A percentile compares a stretch with the other conserved stretches of the same genome.
Conservation (phyloP, 208 protist species). For the Crithidia fasciculata region DNA sequence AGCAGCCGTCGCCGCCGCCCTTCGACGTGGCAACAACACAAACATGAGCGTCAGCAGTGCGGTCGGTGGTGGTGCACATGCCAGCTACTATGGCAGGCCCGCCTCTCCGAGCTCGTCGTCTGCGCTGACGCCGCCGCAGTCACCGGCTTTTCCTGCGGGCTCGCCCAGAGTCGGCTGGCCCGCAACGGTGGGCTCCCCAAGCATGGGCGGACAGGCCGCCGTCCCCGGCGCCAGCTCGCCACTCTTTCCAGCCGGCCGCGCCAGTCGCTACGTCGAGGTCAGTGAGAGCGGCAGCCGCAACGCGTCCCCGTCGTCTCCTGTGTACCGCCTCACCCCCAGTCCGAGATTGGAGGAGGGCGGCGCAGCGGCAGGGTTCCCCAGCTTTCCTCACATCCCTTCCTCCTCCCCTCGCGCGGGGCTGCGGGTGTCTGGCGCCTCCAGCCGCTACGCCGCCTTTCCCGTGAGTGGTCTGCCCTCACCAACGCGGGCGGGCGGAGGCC, state of each 20-base stretch:
- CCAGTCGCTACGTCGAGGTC: background rate
- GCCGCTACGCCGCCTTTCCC: background rate
- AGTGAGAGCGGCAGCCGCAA: background rate
- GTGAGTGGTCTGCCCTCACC: slow-evolving; percentile 1
- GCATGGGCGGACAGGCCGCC: background rate
- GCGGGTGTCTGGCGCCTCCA: background rate
- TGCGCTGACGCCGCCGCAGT: slow-evolving; percentile 22
- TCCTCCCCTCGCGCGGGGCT: background rate
- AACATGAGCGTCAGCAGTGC: background rate
- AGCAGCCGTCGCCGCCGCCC: background rate
- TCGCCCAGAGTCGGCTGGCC: slow-evolving; percentile 4
- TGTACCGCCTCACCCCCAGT: background rate
- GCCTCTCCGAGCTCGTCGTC: slow-evolving; percentile 20
- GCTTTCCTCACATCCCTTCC: background rate
- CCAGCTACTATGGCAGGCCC: background rate
- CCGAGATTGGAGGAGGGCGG: slow-evolving; percentile 1
- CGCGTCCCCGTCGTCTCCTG: background rate
- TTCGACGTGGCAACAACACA: background rate
- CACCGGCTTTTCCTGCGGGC: slow-evolving; percentile 12
- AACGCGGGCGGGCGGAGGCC: background rate
- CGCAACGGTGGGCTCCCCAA: background rate
- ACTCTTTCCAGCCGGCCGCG: background rate
- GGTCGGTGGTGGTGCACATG: background rate
- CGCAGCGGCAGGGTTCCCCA: background rate
- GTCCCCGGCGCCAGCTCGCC: background rate